Base-by-base conservation (phyloP, 495 filamentous ascomycete genomes). In the Cryomyces minteri region DNA sequence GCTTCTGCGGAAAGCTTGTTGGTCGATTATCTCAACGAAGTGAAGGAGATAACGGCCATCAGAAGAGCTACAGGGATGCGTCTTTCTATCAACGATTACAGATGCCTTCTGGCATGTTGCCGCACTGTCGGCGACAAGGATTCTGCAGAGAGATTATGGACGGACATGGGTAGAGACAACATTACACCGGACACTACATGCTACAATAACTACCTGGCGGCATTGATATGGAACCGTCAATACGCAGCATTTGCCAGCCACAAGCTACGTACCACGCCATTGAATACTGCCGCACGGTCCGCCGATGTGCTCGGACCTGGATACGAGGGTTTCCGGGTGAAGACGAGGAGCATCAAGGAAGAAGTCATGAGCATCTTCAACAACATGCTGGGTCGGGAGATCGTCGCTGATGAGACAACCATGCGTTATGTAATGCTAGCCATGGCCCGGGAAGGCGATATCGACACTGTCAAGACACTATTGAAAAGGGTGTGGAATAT, bases 401-500 rank as follows among this genome's bases (percentile, higher is more conserved):
- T 69, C 25, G 36, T 54, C 11, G 63, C 67, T 3, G 67, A 80
- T 47, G 70, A 72, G 51, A 61, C 65, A 48, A 75, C 71, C 7
- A 79, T 73, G 47, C 62, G 68, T 48, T 64, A 69, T 33, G 32
- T 83, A 14, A 65, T 83, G 28, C 58, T 72, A 30, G 73, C 72
- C 3, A 54, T 67, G n/a, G 66, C 62, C 6, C 65, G 76, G 6
- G 72, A 79, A 41, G 77, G 74, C 4, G 62, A 75, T 52, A 28
- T 67, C 2, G 14, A 41, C 6, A 64, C 61, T 0, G 58, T 79
- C n/a, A 61, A 61, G 33, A 52, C 60, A 1, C 59, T 76, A 28
- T 55, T 84, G 31, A 58, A 59, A 33, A 62, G 63, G 4, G 63
- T 70, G 5, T 84, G 79, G 77, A 67, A 70, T 31, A 54, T 83